Conservation (phyloP, 345 rosid genomes). For the Pistacia atlantica region DNA sequence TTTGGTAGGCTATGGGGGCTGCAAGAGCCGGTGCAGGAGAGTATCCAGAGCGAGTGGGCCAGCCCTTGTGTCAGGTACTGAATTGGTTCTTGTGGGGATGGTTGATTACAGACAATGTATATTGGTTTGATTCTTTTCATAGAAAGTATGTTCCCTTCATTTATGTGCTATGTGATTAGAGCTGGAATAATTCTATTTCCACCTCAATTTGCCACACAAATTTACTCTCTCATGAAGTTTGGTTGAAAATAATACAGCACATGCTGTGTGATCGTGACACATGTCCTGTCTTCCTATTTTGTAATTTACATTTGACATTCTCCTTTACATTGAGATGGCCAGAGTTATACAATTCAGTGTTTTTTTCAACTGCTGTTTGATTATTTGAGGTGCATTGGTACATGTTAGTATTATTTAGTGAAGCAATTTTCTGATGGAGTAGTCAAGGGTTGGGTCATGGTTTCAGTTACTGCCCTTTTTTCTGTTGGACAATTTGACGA, state of each 20-base stretch:
- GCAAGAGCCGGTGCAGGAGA: conserved; percentile 58
- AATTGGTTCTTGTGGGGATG: neutral
- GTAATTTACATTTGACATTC: too few relatives aligned
- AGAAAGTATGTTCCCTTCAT: neutral
- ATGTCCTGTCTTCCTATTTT: too few relatives aligned
- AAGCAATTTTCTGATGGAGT: neutral
- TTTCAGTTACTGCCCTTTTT: neutral
- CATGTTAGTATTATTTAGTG: neutral
- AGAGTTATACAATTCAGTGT: neutral
- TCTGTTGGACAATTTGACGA: conserved; percentile 8
- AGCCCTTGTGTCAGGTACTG: conserved; percentile 83
- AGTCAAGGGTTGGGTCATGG: neutral
- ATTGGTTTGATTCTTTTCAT: conserved; percentile 12
- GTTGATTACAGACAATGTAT: conserved; percentile 22
- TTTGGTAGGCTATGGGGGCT: conserved; percentile 59
- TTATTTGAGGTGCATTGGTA: neutral
- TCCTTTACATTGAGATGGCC: too few relatives aligned
- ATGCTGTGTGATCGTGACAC: neutral
- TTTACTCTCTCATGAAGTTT: neutral
- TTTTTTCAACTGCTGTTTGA: neutral
- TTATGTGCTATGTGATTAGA: conserved; percentile 7
- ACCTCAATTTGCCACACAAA: neutral
- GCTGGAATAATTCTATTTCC: neutral
- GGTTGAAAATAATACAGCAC: neutral
- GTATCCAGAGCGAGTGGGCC: conserved; percentile 76